Percentiles rank a stretch among this genome's conserved stretches.
Conservation (phyloP, 2,329 filamentous ascomycete genomes). For the Neopestalotiopsis sp. region DNA sequence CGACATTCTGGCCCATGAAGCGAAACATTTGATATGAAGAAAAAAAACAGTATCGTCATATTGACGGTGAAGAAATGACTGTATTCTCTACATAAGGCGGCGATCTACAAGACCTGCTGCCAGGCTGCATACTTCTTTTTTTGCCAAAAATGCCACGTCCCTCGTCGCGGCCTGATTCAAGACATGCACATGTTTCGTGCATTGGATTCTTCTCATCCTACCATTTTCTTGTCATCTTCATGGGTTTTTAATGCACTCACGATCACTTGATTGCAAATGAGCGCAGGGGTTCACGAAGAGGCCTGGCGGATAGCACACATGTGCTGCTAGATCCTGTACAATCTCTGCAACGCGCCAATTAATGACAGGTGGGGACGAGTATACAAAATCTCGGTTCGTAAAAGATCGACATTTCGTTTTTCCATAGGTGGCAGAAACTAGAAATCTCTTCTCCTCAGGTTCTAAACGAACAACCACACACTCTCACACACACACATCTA, state of each 20-base stretch:
- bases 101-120: not conserved
- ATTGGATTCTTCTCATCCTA: not conserved
- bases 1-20: not conserved
- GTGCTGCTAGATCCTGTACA: not conserved
- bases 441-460: not conserved
- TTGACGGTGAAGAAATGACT: not conserved
- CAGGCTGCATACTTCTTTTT: not conserved
- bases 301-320: not conserved
- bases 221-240: no score
- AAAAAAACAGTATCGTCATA: not conserved
- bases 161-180: not conserved
- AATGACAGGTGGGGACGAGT: not conserved
- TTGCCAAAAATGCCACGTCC: not conserved
- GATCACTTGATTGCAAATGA: not conserved
- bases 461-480: not conserved
- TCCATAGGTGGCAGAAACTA: not conserved
- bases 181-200: conserved; percentile 1
- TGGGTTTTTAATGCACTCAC: no score
- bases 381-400: not conserved
- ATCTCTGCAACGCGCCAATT: not conserved
- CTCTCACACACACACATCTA: not conserved
- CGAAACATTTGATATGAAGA: not conserved
- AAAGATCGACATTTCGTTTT: not conserved
- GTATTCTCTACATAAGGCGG: not conserved
- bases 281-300: not conserved